Base-by-base conservation (phyloP, 148 eudicot genomes). In the Rhododendron griersonianum region DNA sequence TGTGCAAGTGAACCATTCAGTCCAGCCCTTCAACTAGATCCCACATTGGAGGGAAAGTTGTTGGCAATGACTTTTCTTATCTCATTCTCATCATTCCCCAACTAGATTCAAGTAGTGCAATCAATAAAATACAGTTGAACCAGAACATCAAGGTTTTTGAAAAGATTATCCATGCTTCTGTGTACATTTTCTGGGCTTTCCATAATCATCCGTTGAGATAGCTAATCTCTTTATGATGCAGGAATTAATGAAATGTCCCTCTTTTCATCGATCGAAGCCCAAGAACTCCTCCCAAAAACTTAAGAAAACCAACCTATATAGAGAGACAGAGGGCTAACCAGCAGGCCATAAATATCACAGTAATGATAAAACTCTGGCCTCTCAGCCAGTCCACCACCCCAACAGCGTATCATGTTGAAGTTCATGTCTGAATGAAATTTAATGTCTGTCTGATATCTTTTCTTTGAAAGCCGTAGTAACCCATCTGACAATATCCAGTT, bases 401-500 rank as follows among this genome's bases (percentile, higher is more conserved):
- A 98, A 89, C 99, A 98, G 69, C 99, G 98, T 77, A 98, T 84
- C 99, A 98, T 98, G 86, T 98, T 98, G 87, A 98, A 98, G 88
- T 98, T 98, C 99, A 98, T 98, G 86, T 95, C 99, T 9, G 98
- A 96, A 87, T 98, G 99, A 86, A 98, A 98, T 87, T 94, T 98
- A 86, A 98, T 94, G 89, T 98, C 99, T 30, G 99, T 94, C 90
- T 91, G 82, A 81, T 98, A 98, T 41, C 99, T 95, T 88, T 93
- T 91, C 89, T 91, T 93, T 75, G 99, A 93, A 84, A 98, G 96
- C 57, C 99, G 92, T 83, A 98, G 87, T 83, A 98, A 87, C 87
- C 98, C 99, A 95, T 98, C 99, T 80, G 99, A 98, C 87, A 94
- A 87, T 85, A 95, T 98, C 99, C 99, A 95, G 81, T 98, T 98